Percentiles rank a stretch among this genome's conserved stretches.
These are phyloP conservation scores for Coniochaeta prunicola DNA, from an alignment of 2,329 filamentous ascomycete genomes.

Conservation along the genomic window DNA sequence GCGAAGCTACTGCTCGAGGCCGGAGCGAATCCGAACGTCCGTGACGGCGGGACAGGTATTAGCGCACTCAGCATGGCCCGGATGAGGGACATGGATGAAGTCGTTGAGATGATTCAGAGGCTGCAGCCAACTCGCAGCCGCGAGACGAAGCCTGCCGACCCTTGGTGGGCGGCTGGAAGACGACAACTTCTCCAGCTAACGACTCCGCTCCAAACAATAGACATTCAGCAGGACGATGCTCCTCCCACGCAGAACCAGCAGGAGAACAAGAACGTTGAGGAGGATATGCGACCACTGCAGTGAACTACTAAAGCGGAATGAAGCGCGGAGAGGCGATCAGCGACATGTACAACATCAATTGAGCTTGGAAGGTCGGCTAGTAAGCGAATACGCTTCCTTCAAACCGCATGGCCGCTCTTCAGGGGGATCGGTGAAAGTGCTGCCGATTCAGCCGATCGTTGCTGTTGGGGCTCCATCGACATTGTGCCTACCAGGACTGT, in stretches of 20 bases:
- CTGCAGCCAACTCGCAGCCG: not conserved
- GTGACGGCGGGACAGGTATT: not conserved
- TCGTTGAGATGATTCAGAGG: not conserved
- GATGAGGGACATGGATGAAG: not conserved
- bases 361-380: not conserved
- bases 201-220: not conserved
- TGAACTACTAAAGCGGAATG: not conserved
- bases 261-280: not conserved
- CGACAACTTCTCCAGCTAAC: not conserved
- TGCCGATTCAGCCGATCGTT: not conserved
- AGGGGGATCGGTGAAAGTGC: not conserved
- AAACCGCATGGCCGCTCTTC: not conserved
- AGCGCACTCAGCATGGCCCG: not conserved
- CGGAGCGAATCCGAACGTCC: constrained; percentile 13
- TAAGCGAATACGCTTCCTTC: not conserved
- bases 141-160: not conserved
- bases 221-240: not conserved
- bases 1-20: constrained; percentile 15
- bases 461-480: not conserved
- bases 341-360: not conserved
- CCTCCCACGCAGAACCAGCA: not conserved
- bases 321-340: not conserved
- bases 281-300: not conserved
- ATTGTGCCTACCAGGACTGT: not conserved
- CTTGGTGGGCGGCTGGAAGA: not conserved